Evolutionary conservation across 306 rosid genomes (phyloP), one percentile per base, ranked within the genome.

Genomic region (Fragaria ananassa): DNA sequence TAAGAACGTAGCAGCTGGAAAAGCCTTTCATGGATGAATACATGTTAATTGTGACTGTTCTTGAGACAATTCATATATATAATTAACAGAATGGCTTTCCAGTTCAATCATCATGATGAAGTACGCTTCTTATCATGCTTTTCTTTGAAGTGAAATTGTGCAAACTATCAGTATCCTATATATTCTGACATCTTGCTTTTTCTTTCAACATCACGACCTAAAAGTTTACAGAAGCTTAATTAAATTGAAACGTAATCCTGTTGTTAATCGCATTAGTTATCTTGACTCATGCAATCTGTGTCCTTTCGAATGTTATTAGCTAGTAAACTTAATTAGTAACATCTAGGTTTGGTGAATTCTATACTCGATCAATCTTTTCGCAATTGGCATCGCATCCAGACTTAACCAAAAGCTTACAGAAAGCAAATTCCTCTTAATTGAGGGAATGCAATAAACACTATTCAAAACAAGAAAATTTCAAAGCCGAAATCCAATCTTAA

Each of bases 181-280:
- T 25, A 4, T 2, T 63, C 44, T 15, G 44, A 15, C 68, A 12
- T 34, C 68, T 31, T 63, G 68, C 44, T 7, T 31, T 23, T 34
- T 63, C 44, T 35, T 63, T 63, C 68, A 31, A 17, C 68, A 62
- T 62, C 44, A 62, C 17, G 68, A 31, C 68, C 68, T 62, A 31
- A 31, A 62, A 62, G 42, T 29, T 61, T 31, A 61, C 42, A 6
- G 41, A 63, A 63, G 44, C 44, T 31, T 63, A 63, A 34, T 31
- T 62, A 11, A 25, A 5, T 60, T 4, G 19, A 18, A 60, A 27
- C 39, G 13, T 27, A 60, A 60, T 27, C n/a, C 19, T 11, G 18
- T 60, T 60, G 9, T 27, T 27, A 27, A 60, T 60, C 5, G 66
- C 66, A 60, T 27, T 12, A 44, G 46, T 10, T 1, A 21, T 25